phyloP scores from a whole-genome alignment of 495 filamentous ascomycete species.

The Oidiodendron maius region DNA sequence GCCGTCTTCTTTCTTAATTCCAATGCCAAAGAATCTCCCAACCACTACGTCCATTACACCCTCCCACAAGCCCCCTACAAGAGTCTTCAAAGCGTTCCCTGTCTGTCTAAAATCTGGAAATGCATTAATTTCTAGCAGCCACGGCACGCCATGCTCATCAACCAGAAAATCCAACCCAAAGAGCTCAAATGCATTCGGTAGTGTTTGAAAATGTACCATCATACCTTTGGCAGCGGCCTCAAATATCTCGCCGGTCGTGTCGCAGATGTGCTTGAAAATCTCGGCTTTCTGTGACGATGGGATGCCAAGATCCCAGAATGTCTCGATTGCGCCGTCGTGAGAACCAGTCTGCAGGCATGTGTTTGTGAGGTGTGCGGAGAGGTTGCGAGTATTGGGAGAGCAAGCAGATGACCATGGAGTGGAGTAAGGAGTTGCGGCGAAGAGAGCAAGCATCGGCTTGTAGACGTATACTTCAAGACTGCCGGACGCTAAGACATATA shows the following conservation, averaged over 20 bases:
- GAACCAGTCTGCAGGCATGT: conserved; percentile 78
- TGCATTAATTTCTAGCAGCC: conserved; percentile 89
- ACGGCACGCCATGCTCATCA: conserved; percentile 55
- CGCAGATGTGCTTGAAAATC: conserved; percentile 68
- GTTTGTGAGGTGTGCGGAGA: conserved; percentile 81
- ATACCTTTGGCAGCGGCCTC: conserved; percentile 76
- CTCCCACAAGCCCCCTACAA: conserved; percentile 73
- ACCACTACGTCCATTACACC: conserved; percentile 64
- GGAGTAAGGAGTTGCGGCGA: conserved; percentile 65
- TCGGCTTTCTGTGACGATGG: conserved; percentile 36
- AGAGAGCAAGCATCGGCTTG: conserved; percentile 84
- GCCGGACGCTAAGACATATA: conserved; percentile 79
- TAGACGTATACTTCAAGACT: conserved; percentile 80
- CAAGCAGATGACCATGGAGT: conserved; percentile 25
- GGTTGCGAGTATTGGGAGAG: conserved; percentile 31
- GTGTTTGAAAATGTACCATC: conserved; percentile 84
- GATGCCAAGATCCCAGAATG: conserved; percentile 59
- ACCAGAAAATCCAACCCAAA: conserved; percentile 91
- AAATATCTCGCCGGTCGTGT: conserved; percentile 67
- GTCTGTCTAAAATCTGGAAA: conserved; percentile 95
- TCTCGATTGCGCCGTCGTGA: conserved; percentile 52
- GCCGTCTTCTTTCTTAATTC: conserved; percentile 20
- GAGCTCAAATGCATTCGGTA: conserved; percentile 84
- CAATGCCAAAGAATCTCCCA: conserved; percentile 50
- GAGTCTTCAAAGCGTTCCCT: conserved; percentile 59